These are phyloP conservation scores for Aeschynomene evenia DNA, from an alignment of 306 rosid genomes.

Conservation along the genomic window DNA sequence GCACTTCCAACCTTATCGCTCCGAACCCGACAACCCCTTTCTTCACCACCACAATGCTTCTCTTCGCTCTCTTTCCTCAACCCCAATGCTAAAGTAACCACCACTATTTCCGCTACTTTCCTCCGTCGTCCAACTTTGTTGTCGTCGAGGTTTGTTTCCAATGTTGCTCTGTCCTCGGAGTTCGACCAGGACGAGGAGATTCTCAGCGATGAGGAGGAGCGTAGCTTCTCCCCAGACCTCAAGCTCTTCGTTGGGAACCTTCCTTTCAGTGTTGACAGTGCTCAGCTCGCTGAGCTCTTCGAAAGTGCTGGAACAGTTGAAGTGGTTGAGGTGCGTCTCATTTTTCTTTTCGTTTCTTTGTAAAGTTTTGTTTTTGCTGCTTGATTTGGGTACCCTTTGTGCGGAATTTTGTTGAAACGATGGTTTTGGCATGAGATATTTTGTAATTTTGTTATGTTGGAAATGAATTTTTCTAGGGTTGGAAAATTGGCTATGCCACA, in stretches of 20 bases:
- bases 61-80: conserved; percentile 35
- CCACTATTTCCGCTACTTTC: conserved; percentile 55
- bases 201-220: conserved; percentile 34
- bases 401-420: not conserved
- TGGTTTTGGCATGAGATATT: not conserved
- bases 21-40: conserved; percentile 37
- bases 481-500: not conserved
- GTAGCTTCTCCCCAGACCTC: conserved; percentile 49
- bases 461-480: not conserved
- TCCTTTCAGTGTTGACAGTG: conserved; percentile 80
- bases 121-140: conserved; percentile 25
- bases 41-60: conserved; percentile 34
- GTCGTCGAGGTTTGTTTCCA: conserved; percentile 46
- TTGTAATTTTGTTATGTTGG: not conserved
- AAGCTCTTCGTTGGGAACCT: conserved; percentile 87
- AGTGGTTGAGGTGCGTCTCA: conserved; percentile 70
- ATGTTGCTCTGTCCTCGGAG: conserved; percentile 64
- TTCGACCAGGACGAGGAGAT: conserved; percentile 70
- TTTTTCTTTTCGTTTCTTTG: not conserved
- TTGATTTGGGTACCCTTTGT: not conserved
- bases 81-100: conserved; percentile 35
- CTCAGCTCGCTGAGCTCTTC: conserved; percentile 80
- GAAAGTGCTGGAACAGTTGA: conserved; percentile 74
- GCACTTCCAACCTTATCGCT: conserved; percentile 54
- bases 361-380: not conserved